Evolutionary conservation across 192 early-diverging fungal genomes (phyloP).

Genomic region (Glomus cerebriforme): DNA sequence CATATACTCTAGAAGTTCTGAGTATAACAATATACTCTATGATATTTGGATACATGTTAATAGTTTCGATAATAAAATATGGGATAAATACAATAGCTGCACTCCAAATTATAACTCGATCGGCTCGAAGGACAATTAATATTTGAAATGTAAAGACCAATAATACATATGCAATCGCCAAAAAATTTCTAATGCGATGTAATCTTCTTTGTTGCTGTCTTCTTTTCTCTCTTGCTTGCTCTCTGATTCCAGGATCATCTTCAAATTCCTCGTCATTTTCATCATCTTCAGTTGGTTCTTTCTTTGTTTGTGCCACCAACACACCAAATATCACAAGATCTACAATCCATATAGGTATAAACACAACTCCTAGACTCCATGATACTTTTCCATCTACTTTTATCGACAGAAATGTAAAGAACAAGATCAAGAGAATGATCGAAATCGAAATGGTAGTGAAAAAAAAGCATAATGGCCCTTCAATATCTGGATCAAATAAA

Average conservation of each 20-base stretch:
- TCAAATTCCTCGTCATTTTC: conserved; percentile 49
- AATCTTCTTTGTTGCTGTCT: conserved; percentile 35
- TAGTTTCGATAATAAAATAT: conserved; percentile 79
- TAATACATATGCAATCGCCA: conserved; percentile 47
- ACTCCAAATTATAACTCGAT: conserved; percentile 62
- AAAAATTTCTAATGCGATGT: conserved; percentile 26
- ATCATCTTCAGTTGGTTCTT: conserved; percentile 47
- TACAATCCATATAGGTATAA: conserved; percentile 82
- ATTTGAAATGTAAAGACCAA: conserved; percentile 78
- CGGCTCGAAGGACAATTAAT: conserved; percentile 70
- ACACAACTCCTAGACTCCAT: conserved; percentile 77
- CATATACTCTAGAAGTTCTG: conserved; percentile 30
- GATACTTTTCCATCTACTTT: conserved; percentile 68
- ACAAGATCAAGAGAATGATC: conserved; percentile 71
- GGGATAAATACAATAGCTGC: conserved; percentile 76
- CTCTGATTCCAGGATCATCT: conserved; percentile 43
- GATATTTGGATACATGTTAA: conserved; percentile 57
- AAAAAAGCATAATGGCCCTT: conserved; percentile 61
- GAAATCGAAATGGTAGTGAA: conserved; percentile 55
- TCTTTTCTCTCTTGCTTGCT: conserved; percentile 48
- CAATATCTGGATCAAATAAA: conserved; percentile 67
- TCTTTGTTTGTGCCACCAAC: conserved; percentile 34
- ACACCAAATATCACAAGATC: conserved; percentile 52
- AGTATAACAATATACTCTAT: conserved; percentile 42
- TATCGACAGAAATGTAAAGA: conserved; percentile 79